A percentile compares a stretch with the other conserved stretches of the same genome.
Evolutionary conservation across 1,284 basidiomycete species (phyloP).

Genomic region (Athelia sp.): DNA sequence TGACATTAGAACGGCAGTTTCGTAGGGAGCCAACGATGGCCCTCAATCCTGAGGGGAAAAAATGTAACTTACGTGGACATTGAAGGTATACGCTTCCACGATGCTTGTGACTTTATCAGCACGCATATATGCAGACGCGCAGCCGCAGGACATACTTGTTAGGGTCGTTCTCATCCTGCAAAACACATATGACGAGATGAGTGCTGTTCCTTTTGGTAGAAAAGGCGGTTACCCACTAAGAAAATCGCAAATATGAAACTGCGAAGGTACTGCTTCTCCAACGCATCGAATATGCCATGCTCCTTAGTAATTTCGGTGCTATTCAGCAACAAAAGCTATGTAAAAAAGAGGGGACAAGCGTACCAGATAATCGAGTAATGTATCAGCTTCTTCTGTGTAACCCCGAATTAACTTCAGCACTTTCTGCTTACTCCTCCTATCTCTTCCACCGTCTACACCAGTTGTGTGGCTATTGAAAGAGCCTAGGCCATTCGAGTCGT

Average conservation of each 20-base stretch:
- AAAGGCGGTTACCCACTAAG: conserved; percentile 42
- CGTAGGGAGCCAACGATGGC: not conserved
- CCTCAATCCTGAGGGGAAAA: not conserved
- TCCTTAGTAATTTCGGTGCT: conserved; percentile 40
- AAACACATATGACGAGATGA: conserved; percentile 1
- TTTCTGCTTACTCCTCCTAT: conserved; percentile 21
- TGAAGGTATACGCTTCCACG: conserved; percentile 78
- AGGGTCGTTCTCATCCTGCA: conserved; percentile 70
- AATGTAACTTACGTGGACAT: conserved; percentile 51
- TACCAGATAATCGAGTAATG: conserved; percentile 73
- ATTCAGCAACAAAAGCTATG: conserved; percentile 4
- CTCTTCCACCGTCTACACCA: conserved; percentile 8
- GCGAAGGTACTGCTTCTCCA: conserved; percentile 71
- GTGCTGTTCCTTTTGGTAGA: not conserved
- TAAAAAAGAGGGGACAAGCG: conserved; percentile 15
- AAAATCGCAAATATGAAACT: conserved; percentile 82
- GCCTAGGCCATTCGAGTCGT: conserved; percentile 19
- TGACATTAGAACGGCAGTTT: not conserved
- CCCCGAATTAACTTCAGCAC: conserved; percentile 68
- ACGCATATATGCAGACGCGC: not conserved
- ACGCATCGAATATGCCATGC: conserved; percentile 74
- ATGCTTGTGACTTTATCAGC: conserved; percentile 41
- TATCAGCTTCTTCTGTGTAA: conserved; percentile 75
- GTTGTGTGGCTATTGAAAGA: not conserved
- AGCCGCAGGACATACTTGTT: conserved; percentile 49